Evolutionary conservation across 768 basidiomycete species (phyloP).

Genomic region (Dentipellis fragilis): DNA sequence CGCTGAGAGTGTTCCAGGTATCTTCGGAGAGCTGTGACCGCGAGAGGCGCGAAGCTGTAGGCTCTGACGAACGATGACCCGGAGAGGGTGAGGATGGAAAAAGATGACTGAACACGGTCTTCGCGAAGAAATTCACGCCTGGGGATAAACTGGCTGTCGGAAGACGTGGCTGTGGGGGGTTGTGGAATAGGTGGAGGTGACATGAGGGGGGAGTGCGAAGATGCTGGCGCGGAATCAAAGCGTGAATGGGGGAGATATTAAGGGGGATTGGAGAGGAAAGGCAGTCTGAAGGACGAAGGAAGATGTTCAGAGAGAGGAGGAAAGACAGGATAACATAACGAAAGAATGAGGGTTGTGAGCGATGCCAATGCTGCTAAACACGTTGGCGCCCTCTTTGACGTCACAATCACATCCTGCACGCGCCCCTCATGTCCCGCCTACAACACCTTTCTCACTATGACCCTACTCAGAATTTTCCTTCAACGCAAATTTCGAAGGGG

Average conservation of each 20-base stretch:
- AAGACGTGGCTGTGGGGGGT: constrained; percentile 17
- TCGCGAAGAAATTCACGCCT: constrained; percentile 66
- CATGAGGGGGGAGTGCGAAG: constrained; percentile 12
- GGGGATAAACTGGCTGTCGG: constrained; percentile 49
- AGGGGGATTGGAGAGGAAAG: too few species aligned
- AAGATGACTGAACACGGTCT: constrained; percentile 43
- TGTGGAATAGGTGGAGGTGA: constrained; percentile 8
- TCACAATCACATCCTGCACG: not conserved
- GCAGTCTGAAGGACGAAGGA: too few species aligned
- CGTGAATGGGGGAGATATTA: too few species aligned
- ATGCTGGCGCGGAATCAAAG: not conserved
- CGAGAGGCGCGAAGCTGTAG: constrained; percentile 52
- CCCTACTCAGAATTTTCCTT: too few species aligned
- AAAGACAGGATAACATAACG: too few species aligned
- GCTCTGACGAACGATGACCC: constrained; percentile 54
- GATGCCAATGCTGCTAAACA: not conserved
- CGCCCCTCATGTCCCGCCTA: too few species aligned
- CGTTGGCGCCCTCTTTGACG: not conserved
- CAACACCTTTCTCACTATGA: too few species aligned
- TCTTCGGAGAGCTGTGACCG: constrained; percentile 43
- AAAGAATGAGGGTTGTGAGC: too few species aligned
- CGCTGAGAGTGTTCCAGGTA: constrained; percentile 39
- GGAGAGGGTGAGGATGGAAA: constrained; percentile 63
- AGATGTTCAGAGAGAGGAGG: too few species aligned
- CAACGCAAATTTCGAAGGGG: too few species aligned